Base-by-base conservation (phyloP, 257 asterid species). In the Solanum chilense region DNA sequence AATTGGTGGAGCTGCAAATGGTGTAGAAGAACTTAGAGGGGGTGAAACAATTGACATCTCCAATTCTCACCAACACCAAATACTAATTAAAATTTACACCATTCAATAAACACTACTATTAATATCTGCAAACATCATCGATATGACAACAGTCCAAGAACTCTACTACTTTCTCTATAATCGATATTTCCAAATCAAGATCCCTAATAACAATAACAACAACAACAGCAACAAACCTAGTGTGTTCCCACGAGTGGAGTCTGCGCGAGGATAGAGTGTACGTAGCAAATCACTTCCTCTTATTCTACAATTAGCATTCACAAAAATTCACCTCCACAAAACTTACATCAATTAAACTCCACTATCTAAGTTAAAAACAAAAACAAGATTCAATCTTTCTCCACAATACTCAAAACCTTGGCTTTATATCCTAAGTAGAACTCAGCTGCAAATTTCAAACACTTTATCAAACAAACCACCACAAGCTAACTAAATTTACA, bases 11-110 rank as follows among this genome's bases (percentile, higher is more conserved):
- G 87, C 83, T 64, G 89, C 83, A 21, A 89, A 37, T 15, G 89
- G 85, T 11, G 91, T 33, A 44, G 88, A 62, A 84, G 91, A 62
- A 86, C 42, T 84, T 84, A 90, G 92, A 87, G 91, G 66, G 27
- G 42, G 44, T 58, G 90, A 71, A 85, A 75, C 25, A 49, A 52
- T 45, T 80, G 83, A 86, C 88, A 86, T 86, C 49, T 86, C 84
- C 85, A 88, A 86, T 91, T 91, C 89, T 93, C 78, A 83, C 86
- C 86, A 83, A 27, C 77, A 85, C 23, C 82, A 45, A 85, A 44
- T 44, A 21, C 87, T 69, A 66, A 85, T 35, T 29, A 74, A n/a
- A 47, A 16, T 80, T 47, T 11, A 80, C 69, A 80, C 85, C 85
- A 80, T 47, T 6, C 5, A 47, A 68, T 80, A 80, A 47, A 47